phyloP scores from a whole-genome alignment of 176 grass and related monocot species.

The Musa itinerans region DNA sequence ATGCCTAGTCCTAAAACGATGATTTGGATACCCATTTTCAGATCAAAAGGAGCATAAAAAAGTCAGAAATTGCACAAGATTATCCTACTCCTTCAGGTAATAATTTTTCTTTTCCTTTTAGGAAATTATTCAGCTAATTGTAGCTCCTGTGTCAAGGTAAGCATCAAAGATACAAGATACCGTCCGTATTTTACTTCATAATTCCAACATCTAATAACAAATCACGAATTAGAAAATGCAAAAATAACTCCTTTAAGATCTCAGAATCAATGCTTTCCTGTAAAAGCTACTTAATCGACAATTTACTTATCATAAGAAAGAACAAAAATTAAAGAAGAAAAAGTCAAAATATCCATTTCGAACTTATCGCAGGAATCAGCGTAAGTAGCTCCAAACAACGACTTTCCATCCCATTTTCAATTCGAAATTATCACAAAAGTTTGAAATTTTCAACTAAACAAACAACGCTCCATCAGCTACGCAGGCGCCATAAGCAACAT shows the following conservation, averaged over 20 bases:
- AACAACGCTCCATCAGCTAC: neutral
- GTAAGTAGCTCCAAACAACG: neutral
- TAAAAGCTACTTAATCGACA: too few species aligned
- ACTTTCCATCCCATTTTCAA: neutral
- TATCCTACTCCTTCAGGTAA: neutral
- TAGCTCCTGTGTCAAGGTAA: too few species aligned
- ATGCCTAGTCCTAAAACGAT: neutral
- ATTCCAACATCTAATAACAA: neutral
- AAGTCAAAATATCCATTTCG: neutral
- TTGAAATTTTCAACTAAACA: neutral
- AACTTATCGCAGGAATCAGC: too few species aligned
- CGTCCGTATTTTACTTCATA: neutral
- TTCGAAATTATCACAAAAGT: neutral
- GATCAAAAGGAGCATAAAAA: neutral
- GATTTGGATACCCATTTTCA: neutral
- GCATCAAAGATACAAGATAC: neutral
- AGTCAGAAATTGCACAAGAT: neutral
- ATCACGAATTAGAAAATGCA: neutral
- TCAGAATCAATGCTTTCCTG: too few species aligned
- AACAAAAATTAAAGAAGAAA: neutral
- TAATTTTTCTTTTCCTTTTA: neutral
- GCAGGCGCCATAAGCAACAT: neutral
- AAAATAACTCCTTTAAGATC: neutral
- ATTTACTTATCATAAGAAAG: too few species aligned
- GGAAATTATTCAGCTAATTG: too few species aligned